Evolutionary conservation across 306 rosid species (phyloP).

Genomic region (Corylus heterophylla): DNA sequence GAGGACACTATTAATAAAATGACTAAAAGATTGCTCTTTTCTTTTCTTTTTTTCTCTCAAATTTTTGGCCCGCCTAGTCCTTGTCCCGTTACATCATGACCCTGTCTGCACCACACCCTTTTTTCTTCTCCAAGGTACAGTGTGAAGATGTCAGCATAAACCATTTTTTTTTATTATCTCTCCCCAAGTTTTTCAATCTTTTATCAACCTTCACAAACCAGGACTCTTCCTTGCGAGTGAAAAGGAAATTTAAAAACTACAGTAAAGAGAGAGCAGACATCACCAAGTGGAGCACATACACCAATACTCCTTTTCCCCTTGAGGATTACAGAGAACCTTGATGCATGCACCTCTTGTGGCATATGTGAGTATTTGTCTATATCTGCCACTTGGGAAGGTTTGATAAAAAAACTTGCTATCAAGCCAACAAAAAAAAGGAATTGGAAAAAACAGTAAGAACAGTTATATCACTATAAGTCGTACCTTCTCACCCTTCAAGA

Average conservation of each 20-base stretch:
- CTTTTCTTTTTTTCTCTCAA: no score
- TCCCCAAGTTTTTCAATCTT: neutral
- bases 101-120: no score
- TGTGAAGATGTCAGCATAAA: neutral
- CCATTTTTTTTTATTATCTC: neutral
- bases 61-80: no score
- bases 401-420: neutral
- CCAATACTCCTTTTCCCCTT: neutral
- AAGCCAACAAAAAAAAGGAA: neutral
- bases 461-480: neutral
- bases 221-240: neutral
- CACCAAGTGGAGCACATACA: neutral
- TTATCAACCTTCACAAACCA: neutral
- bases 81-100: no score
- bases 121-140: neutral
- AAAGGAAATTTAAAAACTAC: neutral
- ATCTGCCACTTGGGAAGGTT: neutral
- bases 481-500: conserved; percentile 48
- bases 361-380: no score
- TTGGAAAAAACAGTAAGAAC: neutral
- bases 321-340: neutral
- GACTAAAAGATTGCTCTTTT: no score
- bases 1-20: no score
- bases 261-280: neutral
- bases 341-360: neutral